Percentiles rank a stretch among this genome's conserved stretches.
These are phyloP conservation scores for Rasamsonia emersonii DNA, from an alignment of 2,329 filamentous ascomycete genomes.

Conservation along the genomic window DNA sequence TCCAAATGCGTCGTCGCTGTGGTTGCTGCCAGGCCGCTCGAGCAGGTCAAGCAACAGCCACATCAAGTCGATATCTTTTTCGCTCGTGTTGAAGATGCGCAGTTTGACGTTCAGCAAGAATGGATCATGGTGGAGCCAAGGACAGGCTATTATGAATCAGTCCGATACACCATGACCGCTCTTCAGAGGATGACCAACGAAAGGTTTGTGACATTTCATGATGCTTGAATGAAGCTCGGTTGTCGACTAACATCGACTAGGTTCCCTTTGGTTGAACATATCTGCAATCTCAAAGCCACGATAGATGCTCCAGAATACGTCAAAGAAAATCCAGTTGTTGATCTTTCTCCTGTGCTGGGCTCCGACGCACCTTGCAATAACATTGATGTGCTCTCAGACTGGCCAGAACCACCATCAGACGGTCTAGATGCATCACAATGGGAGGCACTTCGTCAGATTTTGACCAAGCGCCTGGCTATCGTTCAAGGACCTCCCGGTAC, in stretches of 20 bases:
- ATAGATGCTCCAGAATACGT: constrained; percentile 48
- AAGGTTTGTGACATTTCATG: constrained; percentile 25
- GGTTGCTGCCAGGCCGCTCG: constrained; percentile 60
- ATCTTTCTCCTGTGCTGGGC: constrained; percentile 41
- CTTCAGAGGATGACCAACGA: constrained; percentile 58
- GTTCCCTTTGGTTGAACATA: constrained; percentile 37
- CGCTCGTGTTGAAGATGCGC: constrained; percentile 49
- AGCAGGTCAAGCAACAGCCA: constrained; percentile 55
- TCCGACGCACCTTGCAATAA: constrained; percentile 30
- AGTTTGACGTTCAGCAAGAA: constrained; percentile 60
- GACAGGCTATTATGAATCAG: constrained; percentile 66
- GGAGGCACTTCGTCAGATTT: constrained; percentile 57
- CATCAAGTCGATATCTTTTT: constrained; percentile 72
- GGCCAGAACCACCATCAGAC: constrained; percentile 39
- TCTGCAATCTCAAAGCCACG: constrained; percentile 29
- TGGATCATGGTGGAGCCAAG: constrained; percentile 74
- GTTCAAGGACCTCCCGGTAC: constrained; percentile 76
- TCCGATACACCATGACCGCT: constrained; percentile 62
- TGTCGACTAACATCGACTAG: constrained; percentile 16
- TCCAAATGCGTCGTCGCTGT: constrained; percentile 60
- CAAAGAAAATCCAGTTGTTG: constrained; percentile 37
- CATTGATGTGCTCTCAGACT: constrained; percentile 47
- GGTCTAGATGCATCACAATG: constrained; percentile 64
- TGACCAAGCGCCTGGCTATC: constrained; percentile 64
- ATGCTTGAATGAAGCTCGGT: neutral